Evolutionary conservation across 1,284 basidiomycete genomes (phyloP).

Genomic region (Megacollybia platyphylla): DNA sequence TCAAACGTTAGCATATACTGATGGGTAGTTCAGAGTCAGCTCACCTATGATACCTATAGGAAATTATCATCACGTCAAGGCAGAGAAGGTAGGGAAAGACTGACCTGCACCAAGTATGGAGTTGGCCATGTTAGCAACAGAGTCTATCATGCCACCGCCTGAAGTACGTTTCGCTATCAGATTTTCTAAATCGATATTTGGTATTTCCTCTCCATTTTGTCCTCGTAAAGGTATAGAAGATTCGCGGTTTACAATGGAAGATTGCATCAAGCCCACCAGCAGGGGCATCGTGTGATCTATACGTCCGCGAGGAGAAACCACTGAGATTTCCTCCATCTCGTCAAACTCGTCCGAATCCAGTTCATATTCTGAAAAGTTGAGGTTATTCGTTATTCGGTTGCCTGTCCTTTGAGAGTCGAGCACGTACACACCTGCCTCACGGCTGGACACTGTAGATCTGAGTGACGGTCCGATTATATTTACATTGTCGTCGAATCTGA

Average conservation of each 20-base stretch:
- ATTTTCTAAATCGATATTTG: constrained; percentile 50
- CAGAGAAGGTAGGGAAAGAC: constrained; percentile 8
- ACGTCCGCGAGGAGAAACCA: constrained; percentile 20
- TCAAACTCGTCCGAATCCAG: constrained; percentile 68
- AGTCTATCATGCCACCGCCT: constrained; percentile 75
- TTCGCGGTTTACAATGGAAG: constrained; percentile 45
- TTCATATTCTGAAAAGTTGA: constrained; percentile 46
- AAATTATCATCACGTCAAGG: constrained; percentile 6
- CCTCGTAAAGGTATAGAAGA: constrained; percentile 32
- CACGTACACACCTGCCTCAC: constrained; percentile 58
- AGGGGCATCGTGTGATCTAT: constrained; percentile 55
- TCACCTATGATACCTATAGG: constrained; percentile 72
- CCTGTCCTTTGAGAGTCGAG: constrained; percentile 3
- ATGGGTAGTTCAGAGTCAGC: constrained; percentile 9
- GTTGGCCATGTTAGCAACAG: constrained; percentile 91
- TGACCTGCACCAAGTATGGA: constrained; percentile 91
- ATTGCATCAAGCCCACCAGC: constrained; percentile 62
- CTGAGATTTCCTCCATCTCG: constrained; percentile 28
- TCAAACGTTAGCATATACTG: constrained; percentile 2
- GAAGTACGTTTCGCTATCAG: constrained; percentile 52
- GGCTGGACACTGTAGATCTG: constrained; percentile 56
- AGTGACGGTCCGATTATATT: constrained; percentile 55
- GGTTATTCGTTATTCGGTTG: constrained; percentile 3
- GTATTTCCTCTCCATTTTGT: constrained; percentile 20
- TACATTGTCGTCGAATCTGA: constrained; percentile 55